Conservation (phyloP, 768 basidiomycete genomes). For the Cystofilobasidium macerans region DNA sequence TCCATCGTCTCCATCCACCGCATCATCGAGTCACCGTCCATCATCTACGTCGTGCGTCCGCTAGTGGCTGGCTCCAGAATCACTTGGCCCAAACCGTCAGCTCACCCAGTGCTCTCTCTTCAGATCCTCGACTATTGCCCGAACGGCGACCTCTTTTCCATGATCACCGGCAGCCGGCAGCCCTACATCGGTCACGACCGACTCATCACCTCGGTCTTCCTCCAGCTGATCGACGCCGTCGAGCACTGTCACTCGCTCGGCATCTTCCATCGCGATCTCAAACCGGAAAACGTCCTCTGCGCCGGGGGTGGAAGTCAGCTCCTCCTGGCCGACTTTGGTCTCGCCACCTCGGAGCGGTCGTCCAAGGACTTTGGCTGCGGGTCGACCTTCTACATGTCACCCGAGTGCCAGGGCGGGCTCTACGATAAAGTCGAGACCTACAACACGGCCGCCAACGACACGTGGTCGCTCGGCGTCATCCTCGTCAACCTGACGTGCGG, state of each 20-base stretch:
- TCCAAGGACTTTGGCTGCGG: constrained; percentile 38
- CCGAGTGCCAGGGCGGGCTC: constrained; percentile 53
- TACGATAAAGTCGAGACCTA: constrained; percentile 44
- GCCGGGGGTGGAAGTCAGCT: constrained; percentile 6
- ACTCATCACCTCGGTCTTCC: constrained; percentile 78
- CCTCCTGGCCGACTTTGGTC: constrained; percentile 38
- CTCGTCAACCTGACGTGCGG: constrained; percentile 66
- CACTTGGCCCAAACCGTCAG: neutral
- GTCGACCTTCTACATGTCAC: constrained; percentile 70
- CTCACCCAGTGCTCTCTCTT: neutral
- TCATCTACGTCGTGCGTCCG: constrained; percentile 48
- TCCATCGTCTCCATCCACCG: constrained; percentile 61
- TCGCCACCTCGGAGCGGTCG: constrained; percentile 34
- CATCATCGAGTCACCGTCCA: constrained; percentile 50
- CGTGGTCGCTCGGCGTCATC: constrained; percentile 87
- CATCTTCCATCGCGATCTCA: constrained; percentile 93
- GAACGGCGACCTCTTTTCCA: constrained; percentile 82
- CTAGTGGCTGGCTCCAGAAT: neutral
- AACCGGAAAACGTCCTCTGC: constrained; percentile 61
- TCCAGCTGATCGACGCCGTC: constrained; percentile 86
- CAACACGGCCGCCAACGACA: constrained; percentile 72
- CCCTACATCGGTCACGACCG: constrained; percentile 36
- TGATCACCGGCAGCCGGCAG: constrained; percentile 49
- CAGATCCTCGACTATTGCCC: constrained; percentile 76
- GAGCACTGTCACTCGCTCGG: constrained; percentile 82